Evolutionary conservation across 2,329 filamentous ascomycete species (phyloP), one percentile per base, ranked within the genome.

Genomic region (Talaromyces albobiverticillius): DNA sequence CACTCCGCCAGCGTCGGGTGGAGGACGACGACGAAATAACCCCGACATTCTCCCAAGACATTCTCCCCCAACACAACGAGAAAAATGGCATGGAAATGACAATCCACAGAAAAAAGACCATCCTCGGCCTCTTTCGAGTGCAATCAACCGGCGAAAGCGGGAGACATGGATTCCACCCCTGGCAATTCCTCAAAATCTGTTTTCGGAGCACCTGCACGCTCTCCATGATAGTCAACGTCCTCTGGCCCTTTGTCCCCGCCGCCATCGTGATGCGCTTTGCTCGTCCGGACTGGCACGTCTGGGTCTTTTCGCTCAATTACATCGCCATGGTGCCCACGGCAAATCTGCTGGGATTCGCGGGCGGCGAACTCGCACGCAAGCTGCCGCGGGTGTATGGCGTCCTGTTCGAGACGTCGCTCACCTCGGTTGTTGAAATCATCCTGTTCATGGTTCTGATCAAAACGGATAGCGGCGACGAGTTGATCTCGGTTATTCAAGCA

Each of bases 371-470:
- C 56, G 83, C 87, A 1, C 81, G 85, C 57, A 93, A 93, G 71
- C 71, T 93, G 54, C 88, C 87, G 29, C 89, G 89, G 63, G 87
- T 90, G 8, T 71, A 85, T 46, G 70, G 71, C 20, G 64, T 72
- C 7, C 55, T 77, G 41, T 58, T 82, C 9, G 81, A 83, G 62
- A 82, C 78, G 1, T 77, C 77, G 0, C 70, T 91, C 49, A 88
- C 87, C 2, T 89, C 88, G 0, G 73, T 91, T 9, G 89, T 94
- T 50, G 90, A 95, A 67, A 86, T 95, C 54, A 82, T 95, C 45
- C 75, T 95, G 26, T 94, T 95, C 71, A 87, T 93, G 76, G 82
- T 92, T 2, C 74, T 95, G 42, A 78, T 94, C 45, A 72, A 74
- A 57, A 79, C 74, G 76, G 68, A 85, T 29, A 64, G 70, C 18